These are phyloP conservation scores for Teratosphaeria pseudoeucalypti DNA, from an alignment of 2,329 filamentous ascomycete genomes.

Conservation along the genomic window DNA sequence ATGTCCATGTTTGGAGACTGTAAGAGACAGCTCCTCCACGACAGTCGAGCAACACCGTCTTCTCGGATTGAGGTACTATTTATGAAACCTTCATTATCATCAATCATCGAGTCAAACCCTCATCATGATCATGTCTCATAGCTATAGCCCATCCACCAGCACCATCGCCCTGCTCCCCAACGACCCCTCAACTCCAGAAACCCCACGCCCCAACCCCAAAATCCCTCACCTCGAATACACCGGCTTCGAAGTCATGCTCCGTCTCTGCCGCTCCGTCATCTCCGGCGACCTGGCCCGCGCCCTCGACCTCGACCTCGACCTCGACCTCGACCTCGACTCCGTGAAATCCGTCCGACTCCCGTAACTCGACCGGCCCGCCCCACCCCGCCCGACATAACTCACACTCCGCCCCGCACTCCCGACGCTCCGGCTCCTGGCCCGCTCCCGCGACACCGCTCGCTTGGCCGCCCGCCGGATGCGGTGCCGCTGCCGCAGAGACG, in stretches of 20 bases:
- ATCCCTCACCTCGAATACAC: background rate
- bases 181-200: too few species aligned
- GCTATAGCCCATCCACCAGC: background rate
- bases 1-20: too few species aligned
- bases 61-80: too few species aligned
- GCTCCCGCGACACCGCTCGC: background rate
- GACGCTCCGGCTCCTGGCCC: background rate
- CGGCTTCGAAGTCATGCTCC: background rate
- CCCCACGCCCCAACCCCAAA: background rate
- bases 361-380: background rate
- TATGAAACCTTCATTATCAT: too few species aligned
- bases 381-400: background rate
- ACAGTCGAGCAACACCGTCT: too few species aligned
- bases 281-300: background rate
- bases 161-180: background rate
- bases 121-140: background rate
- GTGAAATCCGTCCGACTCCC: background rate
- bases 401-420: background rate
- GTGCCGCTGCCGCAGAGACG: constrained; percentile 1
- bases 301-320: background rate
- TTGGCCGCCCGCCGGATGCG: background rate
- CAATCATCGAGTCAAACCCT: background rate
- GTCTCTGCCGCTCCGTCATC: background rate
- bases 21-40: too few species aligned
- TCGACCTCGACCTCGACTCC: background rate